Evolutionary conservation across 306 rosid genomes (phyloP), one percentile per base, ranked within the genome.

Genomic region (Acmispon strigosus): DNA sequence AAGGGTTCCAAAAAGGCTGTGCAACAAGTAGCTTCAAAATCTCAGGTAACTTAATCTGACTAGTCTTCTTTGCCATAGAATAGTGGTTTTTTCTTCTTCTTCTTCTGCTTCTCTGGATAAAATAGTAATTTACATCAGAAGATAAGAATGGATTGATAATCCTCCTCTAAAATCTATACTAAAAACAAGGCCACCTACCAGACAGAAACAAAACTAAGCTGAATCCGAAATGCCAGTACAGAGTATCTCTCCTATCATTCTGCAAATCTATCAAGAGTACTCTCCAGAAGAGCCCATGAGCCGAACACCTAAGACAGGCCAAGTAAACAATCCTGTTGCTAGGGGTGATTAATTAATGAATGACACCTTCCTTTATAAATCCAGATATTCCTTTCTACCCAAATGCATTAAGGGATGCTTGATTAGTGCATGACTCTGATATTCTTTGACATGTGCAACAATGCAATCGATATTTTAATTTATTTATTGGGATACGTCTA

Each of bases 1-100:
- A 90, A 90, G 83, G 96, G 94, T 70, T 79, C 88, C 72, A 89
- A 84, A 81, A 94, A 87, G 78, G 78, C 78, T 73, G 92, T 29
- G 55, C 92, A 89, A 58, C 86, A 83, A 34, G 82, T 61, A 16
- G 51, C 94, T 36, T 84, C 97, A 69, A 89, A 94, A 77, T 94
- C 97, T 75, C 96, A 86, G 96, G 98, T 94, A 85, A 55, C 71
- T 76, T 53, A 13, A 17, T 8, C 62, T 56, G 15, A 16, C 39
- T 19, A 17, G 53, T 44, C 36, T 36, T 72, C 19, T 70, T 47
- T 74, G 27, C 14, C 52, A 12, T 42, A 66, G 53, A 57, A 27
- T 16, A n/a, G 16, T 24, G 69, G 20, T 17, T 20, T 18, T 22
- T 8, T 43, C 10, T 36, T 2, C 11, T 36, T 2, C 11, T 10